Conservation (phyloP, 495 filamentous ascomycete species). For the Pseudoneurospora amorphoporcata region DNA sequence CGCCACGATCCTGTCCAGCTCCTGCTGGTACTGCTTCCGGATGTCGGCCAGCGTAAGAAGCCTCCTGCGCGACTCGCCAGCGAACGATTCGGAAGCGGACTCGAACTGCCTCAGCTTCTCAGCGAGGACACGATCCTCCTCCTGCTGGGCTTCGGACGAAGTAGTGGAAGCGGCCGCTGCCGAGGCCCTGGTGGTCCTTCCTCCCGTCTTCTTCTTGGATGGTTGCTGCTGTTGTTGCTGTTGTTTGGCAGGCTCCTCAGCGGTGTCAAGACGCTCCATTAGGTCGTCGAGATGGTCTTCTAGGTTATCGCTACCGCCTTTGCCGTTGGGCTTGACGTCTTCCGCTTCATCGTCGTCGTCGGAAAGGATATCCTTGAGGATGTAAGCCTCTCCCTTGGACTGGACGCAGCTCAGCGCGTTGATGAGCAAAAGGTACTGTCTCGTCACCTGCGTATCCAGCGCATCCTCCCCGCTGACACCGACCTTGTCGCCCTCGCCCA, state of each 20-base stretch:
- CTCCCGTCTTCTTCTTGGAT: conserved; percentile 21
- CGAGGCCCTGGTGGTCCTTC: conserved; percentile 1
- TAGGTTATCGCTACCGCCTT: conserved; percentile 13
- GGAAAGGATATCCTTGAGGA: conserved; percentile 36
- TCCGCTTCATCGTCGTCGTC: conserved; percentile 27
- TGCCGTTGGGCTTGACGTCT: not conserved
- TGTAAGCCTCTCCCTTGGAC: conserved; percentile 59
- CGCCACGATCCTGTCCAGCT: conserved; percentile 66
- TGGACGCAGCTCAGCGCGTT: conserved; percentile 81
- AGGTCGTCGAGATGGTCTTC: conserved; percentile 19
- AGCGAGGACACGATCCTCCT: not conserved
- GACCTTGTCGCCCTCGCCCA: conserved; percentile 36
- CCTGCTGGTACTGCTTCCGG: conserved; percentile 71
- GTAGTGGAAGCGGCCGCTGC: conserved; percentile 11
- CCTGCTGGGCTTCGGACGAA: not conserved
- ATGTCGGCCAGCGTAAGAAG: conserved; percentile 78
- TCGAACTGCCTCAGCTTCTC: conserved; percentile 4
- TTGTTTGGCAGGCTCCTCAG: not conserved
- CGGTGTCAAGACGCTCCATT: conserved; percentile 9
- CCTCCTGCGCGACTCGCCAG: conserved; percentile 31
- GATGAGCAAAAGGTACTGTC: conserved; percentile 72
- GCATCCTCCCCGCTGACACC: conserved; percentile 41
- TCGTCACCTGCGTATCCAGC: conserved; percentile 46
- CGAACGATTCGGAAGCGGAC: not conserved
- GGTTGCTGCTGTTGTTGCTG: not conserved